Evolutionary conservation across 805 yeast species (phyloP), one percentile per base, ranked within the genome.

Genomic region (Cyberlindnera misumaiensis): DNA sequence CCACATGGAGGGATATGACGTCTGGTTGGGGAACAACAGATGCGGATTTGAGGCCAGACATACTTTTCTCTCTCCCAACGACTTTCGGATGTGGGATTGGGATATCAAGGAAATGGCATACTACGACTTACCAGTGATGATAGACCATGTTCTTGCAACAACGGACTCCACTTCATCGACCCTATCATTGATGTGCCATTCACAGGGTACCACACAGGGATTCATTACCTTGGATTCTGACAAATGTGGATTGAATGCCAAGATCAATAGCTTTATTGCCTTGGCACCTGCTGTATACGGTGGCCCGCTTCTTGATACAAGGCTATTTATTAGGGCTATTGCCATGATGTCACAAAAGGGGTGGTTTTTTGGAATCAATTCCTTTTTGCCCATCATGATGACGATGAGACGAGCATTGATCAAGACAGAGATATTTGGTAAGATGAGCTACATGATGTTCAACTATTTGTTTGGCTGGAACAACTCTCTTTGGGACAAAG

Each of bases 201-300:
- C 95, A 12, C 97, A 93, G 61, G 97, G 97, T 1, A 88, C 96
- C 2, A 77, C 96, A 0, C 96, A 89, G 58, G 70, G 83, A 1
- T 82, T 87, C 39, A 63, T 83, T 51, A 75, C 87, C 34, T 63
- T 93, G 27, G 71, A 82, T 13, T 63, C 65, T 37, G 72, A 70
- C 16, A 58, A 55, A 24, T 67, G 73, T 37, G 58, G 60, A 12
- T 48, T 75, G 28, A 75, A 77, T 34, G 60, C 64, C 4, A 79
- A 77, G 44, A 58, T 90, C 14, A 80, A 79, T 39, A 70, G 73
- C 38, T 85, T 86, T 52, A 67, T 85, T 22, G 85, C 90, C 0
- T 61, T 90, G 38, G 84, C 97, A 0, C 97, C 98, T 0, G 97
- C 97, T 0, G 80, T 88, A 3, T 93, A 76, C 55, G 94, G 95